Base-by-base conservation (phyloP, 106 monocot genomes). In the Acorus gramineus region DNA sequence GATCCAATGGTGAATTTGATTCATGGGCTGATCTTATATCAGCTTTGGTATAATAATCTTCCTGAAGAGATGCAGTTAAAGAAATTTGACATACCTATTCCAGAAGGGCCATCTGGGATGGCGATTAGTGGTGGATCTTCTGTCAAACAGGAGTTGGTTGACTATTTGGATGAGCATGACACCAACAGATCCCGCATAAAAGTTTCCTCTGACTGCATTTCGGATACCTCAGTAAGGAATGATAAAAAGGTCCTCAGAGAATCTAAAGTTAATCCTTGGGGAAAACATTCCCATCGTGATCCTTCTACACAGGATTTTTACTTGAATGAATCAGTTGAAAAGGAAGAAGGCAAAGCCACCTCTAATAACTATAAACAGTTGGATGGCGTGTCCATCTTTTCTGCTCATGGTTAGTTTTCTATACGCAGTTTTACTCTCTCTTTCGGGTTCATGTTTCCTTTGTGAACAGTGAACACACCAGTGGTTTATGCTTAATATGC, bases 211-310 rank as follows among this genome's bases (percentile, higher is more conserved):
- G 8, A 2, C 43, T 66, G 44, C 71, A 66, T 71, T 67, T 83
- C 86, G 50, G 78, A 85, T 66, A 86, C 86, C 71, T 90, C 90
- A 5, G 52, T 86, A 71, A 81, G 76, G 14, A 76, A 83, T 67
- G 57, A 71, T 7, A 83, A 28, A 28, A 28, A 79, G 60, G 49
- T 53, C 6, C 63, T 48, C 28, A 10, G 3, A 9, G 61, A 52
- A 5, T 57, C 42, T 52, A 71, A 73, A 47, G 44, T n/a, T 51
- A 44, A 70, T 5, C 14, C 42, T 1, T 56, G 28, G 42, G 72
- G 44, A 56, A 59, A 62, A 59, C 14, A 59, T 64, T 69, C 48
- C 12, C 8, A 9, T 70, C 14, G 14, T 67, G 9, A 44, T 66
- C 28, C 6, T 62, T 51, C 14, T 59, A 44, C 62, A 12, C 45